Base-by-base conservation (phyloP, 176 grass and related monocot species). In the Melocanna baccifera region DNA sequence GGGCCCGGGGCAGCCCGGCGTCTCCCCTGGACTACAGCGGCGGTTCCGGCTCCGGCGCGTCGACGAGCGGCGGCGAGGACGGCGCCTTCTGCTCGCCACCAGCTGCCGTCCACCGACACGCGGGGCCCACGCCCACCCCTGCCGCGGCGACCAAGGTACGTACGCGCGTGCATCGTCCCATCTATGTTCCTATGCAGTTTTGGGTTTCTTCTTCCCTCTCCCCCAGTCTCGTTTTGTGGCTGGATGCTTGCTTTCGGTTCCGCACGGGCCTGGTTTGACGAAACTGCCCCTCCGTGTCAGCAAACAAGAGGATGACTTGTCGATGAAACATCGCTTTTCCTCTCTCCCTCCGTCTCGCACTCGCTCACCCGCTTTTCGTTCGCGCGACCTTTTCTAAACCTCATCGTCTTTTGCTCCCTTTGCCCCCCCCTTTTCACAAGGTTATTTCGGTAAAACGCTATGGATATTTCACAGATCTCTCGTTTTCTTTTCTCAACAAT, bases 21-120 rank as follows among this genome's bases (percentile, higher is more conserved):
- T 91, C 92, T 1, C 92, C 92, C 0, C 77, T 94, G 0, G 89
- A 94, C 66, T 92, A 75, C 87, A 89, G 86, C 83, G 87, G 81
- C 40, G 75, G 46, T 0, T 83, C 71, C 26, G 75, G 46, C 0
- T 83, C 71, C 26, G 81, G 77, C 77, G 81, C 84, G 72, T 91
- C 92, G 4, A 84, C 87, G 10, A 94, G 92, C 87, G 87, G 84
- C 84, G 87, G 84, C 58, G 88, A 93, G 86, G 88, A 93, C 51
- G 85, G 88, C 16, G 82, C 43, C 73, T 86, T 82, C 83, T 86
- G 78, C 73, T 86, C 83, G 3, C 64, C 73, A 0, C 67, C 29
- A 5, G 16, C 30, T 9, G 52, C 6, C 26, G 48, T 13, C 15
- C 40, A 12, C 22, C 56, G 34, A 3, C 58, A 46, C 9, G 46